Conservation (phyloP, 2,329 filamentous ascomycete genomes). For the Sporothrix humicola region DNA sequence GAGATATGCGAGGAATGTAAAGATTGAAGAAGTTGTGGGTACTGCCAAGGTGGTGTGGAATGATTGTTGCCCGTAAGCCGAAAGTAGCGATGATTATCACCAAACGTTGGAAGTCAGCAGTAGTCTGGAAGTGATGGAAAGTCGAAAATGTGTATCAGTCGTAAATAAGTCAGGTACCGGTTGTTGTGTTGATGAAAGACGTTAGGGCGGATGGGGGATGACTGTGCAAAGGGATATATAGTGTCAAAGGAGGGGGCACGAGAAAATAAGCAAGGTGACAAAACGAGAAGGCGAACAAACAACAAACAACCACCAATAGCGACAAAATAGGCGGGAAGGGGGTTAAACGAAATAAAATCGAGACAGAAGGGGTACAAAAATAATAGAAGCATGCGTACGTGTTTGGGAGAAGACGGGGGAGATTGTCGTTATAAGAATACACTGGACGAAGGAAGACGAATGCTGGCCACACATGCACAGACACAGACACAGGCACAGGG, state of each 20-base stretch:
- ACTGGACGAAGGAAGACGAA: not conserved
- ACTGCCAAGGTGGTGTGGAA: not conserved
- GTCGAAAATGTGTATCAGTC: not conserved
- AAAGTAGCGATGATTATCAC: not conserved
- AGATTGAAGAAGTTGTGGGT: not conserved
- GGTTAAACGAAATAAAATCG: too few relatives aligned
- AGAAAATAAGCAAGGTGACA: not conserved
- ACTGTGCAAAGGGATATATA: conserved; percentile 17
- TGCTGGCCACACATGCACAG: conserved; percentile 16
- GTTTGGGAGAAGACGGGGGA: not conserved
- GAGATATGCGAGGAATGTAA: not conserved
- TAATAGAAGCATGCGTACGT: not conserved
- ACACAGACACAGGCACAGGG: conserved; percentile 10
- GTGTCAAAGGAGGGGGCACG: not conserved
- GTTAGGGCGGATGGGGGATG: not conserved
- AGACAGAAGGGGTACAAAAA: not conserved
- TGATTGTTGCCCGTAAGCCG: not conserved
- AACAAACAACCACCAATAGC: not conserved
- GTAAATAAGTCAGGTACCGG: not conserved
- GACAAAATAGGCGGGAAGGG: not conserved
- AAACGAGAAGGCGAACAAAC: not conserved
- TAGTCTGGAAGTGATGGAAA: not conserved
- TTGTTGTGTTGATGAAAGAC: conserved; percentile 9
- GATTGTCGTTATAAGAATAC: not conserved
- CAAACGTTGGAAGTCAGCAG: not conserved